Evolutionary conservation across 768 basidiomycete species (phyloP).

Genomic region (Auricularia sp.): DNA sequence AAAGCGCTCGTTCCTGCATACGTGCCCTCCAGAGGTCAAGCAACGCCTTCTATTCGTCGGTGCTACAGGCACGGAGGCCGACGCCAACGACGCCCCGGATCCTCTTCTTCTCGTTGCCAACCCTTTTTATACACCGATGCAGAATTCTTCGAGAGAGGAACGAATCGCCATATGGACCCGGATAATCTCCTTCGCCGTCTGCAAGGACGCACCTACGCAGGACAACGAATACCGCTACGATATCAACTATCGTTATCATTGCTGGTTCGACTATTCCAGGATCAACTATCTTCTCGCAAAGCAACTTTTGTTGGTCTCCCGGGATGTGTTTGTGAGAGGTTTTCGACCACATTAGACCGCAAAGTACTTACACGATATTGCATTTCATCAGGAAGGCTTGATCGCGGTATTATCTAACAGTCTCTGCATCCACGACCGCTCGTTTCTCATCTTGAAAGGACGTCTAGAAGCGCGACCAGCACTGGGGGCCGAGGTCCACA

Average conservation of each 20-base stretch:
- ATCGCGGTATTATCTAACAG: no score
- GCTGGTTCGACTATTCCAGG: background rate
- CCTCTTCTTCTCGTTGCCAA: background rate
- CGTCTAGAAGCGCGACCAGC: no score
- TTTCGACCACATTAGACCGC: no score
- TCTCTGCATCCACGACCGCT: no score
- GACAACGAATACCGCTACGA: background rate
- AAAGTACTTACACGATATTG: no score
- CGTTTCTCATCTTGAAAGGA: no score
- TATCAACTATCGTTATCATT: background rate
- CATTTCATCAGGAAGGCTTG: no score
- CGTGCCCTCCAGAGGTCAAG: background rate
- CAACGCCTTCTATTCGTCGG: background rate
- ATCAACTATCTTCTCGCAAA: no score
- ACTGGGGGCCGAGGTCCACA: no score
- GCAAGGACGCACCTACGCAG: background rate
- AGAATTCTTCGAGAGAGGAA: background rate
- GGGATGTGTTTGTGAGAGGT: no score
- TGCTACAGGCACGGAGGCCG: background rate
- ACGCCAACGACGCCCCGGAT: background rate
- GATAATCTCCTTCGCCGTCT: background rate
- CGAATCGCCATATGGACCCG: background rate
- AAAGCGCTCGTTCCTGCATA: no score
- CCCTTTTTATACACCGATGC: background rate
- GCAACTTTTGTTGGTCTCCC: no score